phyloP scores from a whole-genome alignment of 345 rosid species.

The Chamaenerion angustifolium region DNA sequence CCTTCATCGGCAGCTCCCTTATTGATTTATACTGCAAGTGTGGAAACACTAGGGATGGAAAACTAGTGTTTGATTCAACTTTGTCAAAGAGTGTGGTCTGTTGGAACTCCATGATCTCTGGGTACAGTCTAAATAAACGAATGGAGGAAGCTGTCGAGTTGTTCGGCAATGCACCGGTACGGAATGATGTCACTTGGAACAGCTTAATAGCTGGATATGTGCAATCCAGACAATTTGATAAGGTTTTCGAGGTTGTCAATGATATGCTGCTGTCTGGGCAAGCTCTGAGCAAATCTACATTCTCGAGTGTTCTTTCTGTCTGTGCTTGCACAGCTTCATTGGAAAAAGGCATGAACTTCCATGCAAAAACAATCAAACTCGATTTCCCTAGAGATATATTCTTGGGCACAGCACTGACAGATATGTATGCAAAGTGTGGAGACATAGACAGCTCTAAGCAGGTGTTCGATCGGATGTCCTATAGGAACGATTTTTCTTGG shows the following conservation, averaged over 20 bases:
- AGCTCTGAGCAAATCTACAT: constrained; percentile 27
- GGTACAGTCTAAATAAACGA: constrained; percentile 32
- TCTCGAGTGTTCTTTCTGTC: constrained; percentile 33
- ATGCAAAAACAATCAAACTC: constrained; percentile 34
- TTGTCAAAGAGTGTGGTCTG: constrained; percentile 23
- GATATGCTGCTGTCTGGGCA: constrained; percentile 32
- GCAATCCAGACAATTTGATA: constrained; percentile 21
- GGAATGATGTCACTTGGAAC: constrained; percentile 30
- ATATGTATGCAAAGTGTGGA: constrained; percentile 55
- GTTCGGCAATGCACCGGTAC: constrained; percentile 25
- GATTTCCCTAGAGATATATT: constrained; percentile 22
- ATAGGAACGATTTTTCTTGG: constrained; percentile 32
- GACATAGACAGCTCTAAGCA: constrained; percentile 28
- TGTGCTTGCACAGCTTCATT: constrained; percentile 29
- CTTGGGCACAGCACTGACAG: constrained; percentile 39
- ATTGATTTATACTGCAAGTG: constrained; percentile 44
- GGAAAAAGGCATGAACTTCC: constrained; percentile 40
- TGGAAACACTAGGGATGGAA: constrained; percentile 22
- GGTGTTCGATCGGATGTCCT: constrained; percentile 26
- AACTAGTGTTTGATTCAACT: constrained; percentile 22
- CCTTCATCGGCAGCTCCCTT: constrained; percentile 24
- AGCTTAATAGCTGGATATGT: constrained; percentile 34
- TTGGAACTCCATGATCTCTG: constrained; percentile 40
- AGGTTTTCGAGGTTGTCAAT: constrained; percentile 25
- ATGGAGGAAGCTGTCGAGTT: constrained; percentile 33